Conservation (phyloP, 2,329 filamentous ascomycete genomes). For the Pyricularia sp. region DNA sequence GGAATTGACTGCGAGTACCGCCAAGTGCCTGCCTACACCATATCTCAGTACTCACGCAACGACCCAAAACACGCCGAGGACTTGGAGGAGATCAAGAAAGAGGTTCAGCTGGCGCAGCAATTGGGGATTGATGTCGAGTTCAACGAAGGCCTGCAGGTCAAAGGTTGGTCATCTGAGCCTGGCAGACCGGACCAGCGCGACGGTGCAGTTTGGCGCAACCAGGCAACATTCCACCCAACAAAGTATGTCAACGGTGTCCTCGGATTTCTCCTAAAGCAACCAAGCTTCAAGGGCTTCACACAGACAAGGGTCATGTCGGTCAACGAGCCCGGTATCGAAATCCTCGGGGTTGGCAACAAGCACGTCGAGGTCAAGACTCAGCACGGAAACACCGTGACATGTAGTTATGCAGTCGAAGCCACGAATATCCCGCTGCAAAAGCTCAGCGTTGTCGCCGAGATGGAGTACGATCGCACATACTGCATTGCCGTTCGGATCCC, state of each 20-base stretch:
- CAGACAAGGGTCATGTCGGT: conserved; percentile 37
- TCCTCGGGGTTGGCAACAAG: conserved; percentile 31
- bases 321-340: conserved; percentile 33
- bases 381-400: conserved; percentile 34
- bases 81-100: conserved; percentile 31
- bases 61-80: conserved; percentile 34
- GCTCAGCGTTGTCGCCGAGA: conserved; percentile 39
- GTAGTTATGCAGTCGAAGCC: conserved; percentile 39
- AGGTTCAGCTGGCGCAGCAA: conserved; percentile 31
- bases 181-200: conserved; percentile 40
- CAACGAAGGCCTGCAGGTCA: conserved; percentile 32
- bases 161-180: conserved; percentile 32
- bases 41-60: conserved; percentile 36
- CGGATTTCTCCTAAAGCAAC: conserved; percentile 37
- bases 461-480: conserved; percentile 45
- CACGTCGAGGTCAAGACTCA: conserved; percentile 35
- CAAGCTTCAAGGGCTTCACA: conserved; percentile 43
- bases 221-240: conserved; percentile 48
- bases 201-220: conserved; percentile 33
- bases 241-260: conserved; percentile 44
- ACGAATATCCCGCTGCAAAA: conserved; percentile 48
- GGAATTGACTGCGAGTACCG: conserved; percentile 49
- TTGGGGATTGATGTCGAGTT: conserved; percentile 33
- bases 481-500: conserved; percentile 46
- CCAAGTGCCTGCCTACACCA: conserved; percentile 34